Evolutionary conservation across 306 rosid species (phyloP), one percentile per base, ranked within the genome.

Genomic region (Acacia acuminata): DNA sequence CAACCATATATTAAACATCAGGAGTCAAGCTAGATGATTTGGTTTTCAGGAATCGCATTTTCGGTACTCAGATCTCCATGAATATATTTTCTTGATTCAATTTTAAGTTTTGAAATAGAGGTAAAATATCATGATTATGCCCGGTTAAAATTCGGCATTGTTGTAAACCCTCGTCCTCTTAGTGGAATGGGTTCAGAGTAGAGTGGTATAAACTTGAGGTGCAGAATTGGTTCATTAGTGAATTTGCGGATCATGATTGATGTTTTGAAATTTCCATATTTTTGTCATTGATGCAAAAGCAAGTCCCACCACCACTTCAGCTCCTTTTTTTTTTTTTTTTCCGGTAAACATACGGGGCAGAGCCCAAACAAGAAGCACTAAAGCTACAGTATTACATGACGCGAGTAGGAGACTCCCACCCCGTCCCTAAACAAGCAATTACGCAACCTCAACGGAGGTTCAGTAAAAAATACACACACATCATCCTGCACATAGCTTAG

Each of bases 1-100:
- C 43, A 71, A 77, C 77, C 5, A 42, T 75, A 20, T 67, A 73
- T 67, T 78, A 34, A 44, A 11, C 72, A 66, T 80, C 51, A 48
- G 36, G 17, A 64, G 61, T 78, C 51, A 38, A 34, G 47, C 40
- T 79, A 71, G 75, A 44, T 17, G 34, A n/a, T 66, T 63, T 25
- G 65, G 27, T 42, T 70, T 71, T 22, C 75, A 22, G 44, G 36
- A 70, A 69, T 13, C 16, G 11, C 72, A 36, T 16, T 51, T 17
- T 15, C 72, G 40, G 15, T 65, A 14, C 22, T 15, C 45, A 36
- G 14, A 40, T 48, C 20, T 40, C 32, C n/a, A 15, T 69, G 74
- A 69, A 10, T 40, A n/a, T 45, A 42, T 22, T 69, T 42, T 58
- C 64, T n/a, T 4, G 48, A 69, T 69, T 40, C 44, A 38, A 4